Base-by-base conservation (phyloP, 1,284 basidiomycete species). In the Naganishia sp. region DNA sequence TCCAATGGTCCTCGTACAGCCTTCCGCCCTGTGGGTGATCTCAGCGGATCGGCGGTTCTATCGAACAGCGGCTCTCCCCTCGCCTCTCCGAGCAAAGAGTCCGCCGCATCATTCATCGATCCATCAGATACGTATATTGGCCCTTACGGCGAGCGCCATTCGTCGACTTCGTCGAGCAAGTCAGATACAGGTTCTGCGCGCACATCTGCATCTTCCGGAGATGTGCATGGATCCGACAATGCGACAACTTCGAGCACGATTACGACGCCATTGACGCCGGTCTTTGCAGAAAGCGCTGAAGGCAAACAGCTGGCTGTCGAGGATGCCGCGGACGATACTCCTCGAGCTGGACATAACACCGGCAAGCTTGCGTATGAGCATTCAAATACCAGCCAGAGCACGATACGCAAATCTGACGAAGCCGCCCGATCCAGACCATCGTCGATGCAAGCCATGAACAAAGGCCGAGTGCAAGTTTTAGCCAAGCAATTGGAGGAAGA, bases 341-440 rank as follows among this genome's bases (percentile, higher is more conserved):
- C 59, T 42, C 48, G 48, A 18, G 25, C 39, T n/a, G 31, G 23
- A 33, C 39, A 44, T 11, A 25, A 4, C 5, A 48, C 23, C 6
- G 48, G 44, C 36, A 74, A 75, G 56, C 70, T 71, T 25, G 63
- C 69, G 2, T 65, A 78, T 7, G 73, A 78, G 28, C 79, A 82
- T 67, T 73, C 72, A 25, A 82, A 81, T 66, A 76, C 74, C 42
- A 80, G 78, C 42, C 79, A 82, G 63, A 73, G 78, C n/a, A 83
- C 82, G 0, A 80, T 82, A 39, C 68, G 74, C 25, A 74, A 76
- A 53, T 39, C 66, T n/a, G 65, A 39, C 7, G 65, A 71, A 5
- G 60, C 68, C 16, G 52, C 61, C 50, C 66, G 68, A 21, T 65
- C 64, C 31, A 67, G 70, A 21, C 64, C 72, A n/a, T 50, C 49